Base-by-base conservation (phyloP, 75 land plant species). In the Cupressus sempervirens region DNA sequence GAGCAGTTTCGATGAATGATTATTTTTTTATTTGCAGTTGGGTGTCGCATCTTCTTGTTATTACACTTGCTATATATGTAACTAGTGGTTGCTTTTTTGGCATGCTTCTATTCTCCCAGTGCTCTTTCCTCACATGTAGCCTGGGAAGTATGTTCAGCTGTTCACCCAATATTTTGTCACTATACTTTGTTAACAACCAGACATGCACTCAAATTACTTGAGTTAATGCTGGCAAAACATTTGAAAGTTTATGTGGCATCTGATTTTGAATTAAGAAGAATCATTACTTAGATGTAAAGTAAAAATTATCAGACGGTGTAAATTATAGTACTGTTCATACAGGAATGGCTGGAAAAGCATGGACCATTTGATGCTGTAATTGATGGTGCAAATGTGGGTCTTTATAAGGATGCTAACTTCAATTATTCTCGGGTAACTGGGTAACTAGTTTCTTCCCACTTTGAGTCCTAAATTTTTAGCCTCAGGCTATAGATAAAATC, bases 341-440 rank as follows among this genome's bases (percentile, higher is more conserved):
- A 95, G 97, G 85, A 90, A 84, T 95, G 97, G 97, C 89, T 95
- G 53, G 93, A 94, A 29, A 88, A 85, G 77, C 86, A 95, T 89
- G 95, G 97, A 65, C 97, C 97, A 43, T 95, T 90, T 89, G 95
- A 91, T 86, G 93, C 94, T 52, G 88, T 95, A 52, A 82, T 95
- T n/a, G 97, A 95, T 92, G 97, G 91, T 67, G 97, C 97, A 81
- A 95, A 95, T 88, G 85, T 94, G 7, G 97, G 95, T 46, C 92
- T 95, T 72, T 92, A 67, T 79, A 16, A n/a, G 50, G 35, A 68
- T 76, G 83, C 46, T 26, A 70, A 54, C 84, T 7, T 38, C 62
- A 73, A 15, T 86, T 34, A 50, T 36, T 41, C 34, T 30, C 50
- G 76, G 73, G 86, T 82, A 70, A 70, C 9, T 70, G 13, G 26